Conservation (phyloP, 1,284 basidiomycete species). For the Pseudomicrostroma phylloplanum region DNA sequence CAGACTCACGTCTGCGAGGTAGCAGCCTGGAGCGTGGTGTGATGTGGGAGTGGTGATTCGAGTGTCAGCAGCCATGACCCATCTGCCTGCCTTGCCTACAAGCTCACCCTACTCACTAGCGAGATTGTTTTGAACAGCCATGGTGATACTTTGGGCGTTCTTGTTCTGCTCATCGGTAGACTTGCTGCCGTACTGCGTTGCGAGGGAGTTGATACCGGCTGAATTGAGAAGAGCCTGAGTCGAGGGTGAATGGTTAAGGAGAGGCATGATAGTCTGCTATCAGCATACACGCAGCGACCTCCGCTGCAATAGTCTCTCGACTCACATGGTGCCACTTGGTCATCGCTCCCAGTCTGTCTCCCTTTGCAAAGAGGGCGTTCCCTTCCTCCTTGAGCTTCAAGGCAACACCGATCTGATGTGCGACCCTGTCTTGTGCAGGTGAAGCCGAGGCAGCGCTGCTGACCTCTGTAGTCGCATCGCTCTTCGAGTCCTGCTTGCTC, state of each 20-base stretch:
- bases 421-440: no score
- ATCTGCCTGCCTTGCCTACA: no score
- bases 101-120: neutral
- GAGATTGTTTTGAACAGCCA: slow-evolving; percentile 28
- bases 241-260: neutral
- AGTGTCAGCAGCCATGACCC: no score
- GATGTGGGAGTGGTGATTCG: no score
- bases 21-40: slow-evolving; percentile 16
- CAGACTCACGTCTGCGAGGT: slow-evolving; percentile 10
- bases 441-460: no score
- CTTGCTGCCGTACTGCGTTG: slow-evolving; percentile 21
- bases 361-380: slow-evolving; percentile 19
- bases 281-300: neutral
- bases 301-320: neutral
- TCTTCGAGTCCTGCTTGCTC: no score
- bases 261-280: neutral
- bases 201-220: slow-evolving; percentile 31
- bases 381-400: slow-evolving; percentile 19
- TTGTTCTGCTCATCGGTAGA: slow-evolving; percentile 22
- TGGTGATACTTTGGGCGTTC: slow-evolving; percentile 19
- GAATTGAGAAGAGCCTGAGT: slow-evolving; percentile 23
- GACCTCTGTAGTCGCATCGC: no score
- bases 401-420: no score
- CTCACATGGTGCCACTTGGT: slow-evolving; percentile 29
- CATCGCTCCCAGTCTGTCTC: slow-evolving; percentile 17